Evolutionary conservation across 345 rosid genomes (phyloP).

Genomic region (Brassica cretica): DNA sequence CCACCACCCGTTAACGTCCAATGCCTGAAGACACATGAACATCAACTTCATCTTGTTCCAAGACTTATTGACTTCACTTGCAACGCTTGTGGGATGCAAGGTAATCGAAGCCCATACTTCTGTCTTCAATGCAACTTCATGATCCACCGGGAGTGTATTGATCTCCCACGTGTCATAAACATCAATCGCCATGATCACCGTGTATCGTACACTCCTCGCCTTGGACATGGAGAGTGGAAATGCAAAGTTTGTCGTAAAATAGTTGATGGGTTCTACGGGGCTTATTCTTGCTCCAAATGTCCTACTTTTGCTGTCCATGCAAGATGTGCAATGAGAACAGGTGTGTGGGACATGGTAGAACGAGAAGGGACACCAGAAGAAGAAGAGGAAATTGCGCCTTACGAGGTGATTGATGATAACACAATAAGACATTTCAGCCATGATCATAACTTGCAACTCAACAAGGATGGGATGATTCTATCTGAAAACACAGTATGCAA

Average conservation of each 20-base stretch:
- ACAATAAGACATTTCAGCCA: conserved; percentile 23
- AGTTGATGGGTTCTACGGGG: neutral
- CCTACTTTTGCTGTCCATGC: neutral
- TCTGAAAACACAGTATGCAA: neutral
- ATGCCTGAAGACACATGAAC: neutral
- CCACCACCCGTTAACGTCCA: neutral
- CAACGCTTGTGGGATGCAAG: neutral
- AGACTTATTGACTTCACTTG: neutral
- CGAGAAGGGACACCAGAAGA: neutral
- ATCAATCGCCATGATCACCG: neutral
- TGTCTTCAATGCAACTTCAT: neutral
- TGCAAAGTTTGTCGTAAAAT: neutral
- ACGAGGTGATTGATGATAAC: conserved; percentile 5
- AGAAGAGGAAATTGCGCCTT: neutral
- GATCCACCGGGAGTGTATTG: neutral
- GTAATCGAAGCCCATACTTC: neutral
- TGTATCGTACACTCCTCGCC: neutral
- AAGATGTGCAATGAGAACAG: neutral
- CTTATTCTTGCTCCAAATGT: neutral
- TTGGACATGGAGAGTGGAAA: neutral
- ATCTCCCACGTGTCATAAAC: neutral
- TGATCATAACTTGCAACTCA: neutral
- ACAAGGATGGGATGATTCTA: neutral
- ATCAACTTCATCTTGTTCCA: neutral
- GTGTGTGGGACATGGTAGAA: neutral